Conservation (phyloP, 176 grass and related monocot species). For the Aegilops umbellulata region DNA sequence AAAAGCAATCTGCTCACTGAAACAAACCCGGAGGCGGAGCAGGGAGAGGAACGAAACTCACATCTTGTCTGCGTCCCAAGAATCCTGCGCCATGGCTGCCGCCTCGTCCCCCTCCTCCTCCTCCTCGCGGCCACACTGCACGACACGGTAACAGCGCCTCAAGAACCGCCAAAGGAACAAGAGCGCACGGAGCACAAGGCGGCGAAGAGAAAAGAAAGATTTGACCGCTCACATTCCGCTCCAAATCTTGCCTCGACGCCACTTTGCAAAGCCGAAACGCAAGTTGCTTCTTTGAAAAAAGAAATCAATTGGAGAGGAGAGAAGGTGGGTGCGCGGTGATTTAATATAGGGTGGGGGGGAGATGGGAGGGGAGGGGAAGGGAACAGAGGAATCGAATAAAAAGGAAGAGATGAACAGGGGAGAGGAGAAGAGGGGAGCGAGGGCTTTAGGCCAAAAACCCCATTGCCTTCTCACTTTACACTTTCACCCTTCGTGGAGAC, state of each 20-base stretch:
- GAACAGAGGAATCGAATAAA: conserved; percentile 27
- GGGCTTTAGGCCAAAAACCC: conserved; percentile 15
- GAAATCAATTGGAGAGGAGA: not conserved
- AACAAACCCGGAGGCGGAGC: not conserved
- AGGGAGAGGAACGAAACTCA: conserved; percentile 16
- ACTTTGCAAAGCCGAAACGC: conserved; percentile 7
- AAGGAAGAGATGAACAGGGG: conserved; percentile 22
- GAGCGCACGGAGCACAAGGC: not conserved
- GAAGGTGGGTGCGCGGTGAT: not conserved
- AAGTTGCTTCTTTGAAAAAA: conserved; percentile 24
- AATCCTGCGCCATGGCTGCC: conserved; percentile 51
- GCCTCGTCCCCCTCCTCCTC: not conserved
- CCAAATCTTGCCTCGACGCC: conserved; percentile 23
- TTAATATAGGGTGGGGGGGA: not conserved
- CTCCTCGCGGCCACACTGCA: conserved; percentile 27
- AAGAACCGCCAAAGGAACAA: conserved; percentile 16
- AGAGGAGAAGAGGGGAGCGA: not conserved
- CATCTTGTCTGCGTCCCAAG: conserved; percentile 74
- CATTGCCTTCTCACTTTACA: not conserved
- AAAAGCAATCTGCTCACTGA: conserved; percentile 5
- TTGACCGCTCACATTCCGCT: conserved; percentile 42
- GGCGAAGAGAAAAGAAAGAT: conserved; percentile 18
- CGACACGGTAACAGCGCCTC: conserved; percentile 2
- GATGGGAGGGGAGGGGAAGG: not conserved
- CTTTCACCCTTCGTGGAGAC: not conserved